Percentiles rank a stretch among this genome's conserved stretches.
These are phyloP conservation scores for Chaetoceros muelleri DNA, from an alignment of 108 stramenopile species.

Conservation along the genomic window DNA sequence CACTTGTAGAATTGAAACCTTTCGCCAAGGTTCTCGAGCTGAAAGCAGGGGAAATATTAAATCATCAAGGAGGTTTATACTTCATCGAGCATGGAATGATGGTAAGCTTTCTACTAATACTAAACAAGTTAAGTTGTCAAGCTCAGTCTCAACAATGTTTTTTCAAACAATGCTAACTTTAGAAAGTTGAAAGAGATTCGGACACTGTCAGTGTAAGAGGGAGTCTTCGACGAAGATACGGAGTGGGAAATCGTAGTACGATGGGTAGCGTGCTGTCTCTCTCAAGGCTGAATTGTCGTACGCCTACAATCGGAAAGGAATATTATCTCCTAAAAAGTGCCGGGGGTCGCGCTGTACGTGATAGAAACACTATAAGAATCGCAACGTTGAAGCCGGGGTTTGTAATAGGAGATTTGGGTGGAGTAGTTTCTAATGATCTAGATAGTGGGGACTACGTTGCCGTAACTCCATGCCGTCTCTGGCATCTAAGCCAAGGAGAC, in stretches of 20 bases:
- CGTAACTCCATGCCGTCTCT: conserved; percentile 34
- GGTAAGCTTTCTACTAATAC: background rate
- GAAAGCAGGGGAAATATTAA: conserved; percentile 19
- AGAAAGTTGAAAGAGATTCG: background rate
- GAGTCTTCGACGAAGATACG: background rate
- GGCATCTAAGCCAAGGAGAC: conserved; percentile 42
- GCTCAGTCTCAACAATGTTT: background rate
- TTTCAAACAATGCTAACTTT: background rate
- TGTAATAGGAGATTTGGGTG: conserved; percentile 22
- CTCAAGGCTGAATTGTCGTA: background rate
- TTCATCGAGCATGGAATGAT: conserved; percentile 55
- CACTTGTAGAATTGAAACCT: conserved; percentile 21
- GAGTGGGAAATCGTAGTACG: conserved; percentile 32
- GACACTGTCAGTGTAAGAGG: conserved; percentile 1
- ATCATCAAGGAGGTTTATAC: conserved; percentile 45
- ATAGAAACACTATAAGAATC: background rate
- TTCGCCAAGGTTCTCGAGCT: conserved; percentile 19
- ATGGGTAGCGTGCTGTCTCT: conserved; percentile 10
- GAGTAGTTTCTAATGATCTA: conserved; percentile 20
- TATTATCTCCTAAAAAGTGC: background rate
- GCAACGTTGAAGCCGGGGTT: conserved; percentile 5
- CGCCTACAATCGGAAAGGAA: background rate
- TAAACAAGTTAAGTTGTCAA: background rate
- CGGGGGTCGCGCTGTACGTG: conserved; percentile 16
- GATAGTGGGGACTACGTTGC: conserved; percentile 22